A percentile compares a stretch with the other conserved stretches of the same genome.
phyloP scores from a whole-genome alignment of 1,284 basidiomycete species.

The Calocybe gambosa region DNA sequence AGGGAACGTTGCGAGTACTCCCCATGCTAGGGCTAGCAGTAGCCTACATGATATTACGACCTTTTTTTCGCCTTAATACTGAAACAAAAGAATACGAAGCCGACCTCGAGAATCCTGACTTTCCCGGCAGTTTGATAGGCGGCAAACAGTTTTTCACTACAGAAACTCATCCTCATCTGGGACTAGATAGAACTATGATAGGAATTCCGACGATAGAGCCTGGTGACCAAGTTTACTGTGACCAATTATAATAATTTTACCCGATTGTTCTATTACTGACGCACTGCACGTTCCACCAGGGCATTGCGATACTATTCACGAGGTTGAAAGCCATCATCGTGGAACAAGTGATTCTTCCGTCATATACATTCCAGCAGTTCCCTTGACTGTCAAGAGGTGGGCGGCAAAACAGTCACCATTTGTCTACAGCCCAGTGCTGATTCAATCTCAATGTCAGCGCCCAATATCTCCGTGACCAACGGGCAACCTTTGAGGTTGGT shows the following conservation, averaged over 20 bases:
- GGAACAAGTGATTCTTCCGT: conserved; percentile 67
- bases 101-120: conserved; percentile 50
- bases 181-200: conserved; percentile 46
- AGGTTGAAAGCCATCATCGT: conserved; percentile 59
- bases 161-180: conserved; percentile 65
- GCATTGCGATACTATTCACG: conserved; percentile 66
- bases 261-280: neutral
- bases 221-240: conserved; percentile 75
- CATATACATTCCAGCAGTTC: conserved; percentile 75
- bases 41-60: conserved; percentile 70
- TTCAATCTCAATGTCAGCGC: conserved; percentile 31
- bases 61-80: conserved; percentile 55
- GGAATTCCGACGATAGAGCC: conserved; percentile 53
- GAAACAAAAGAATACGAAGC: conserved; percentile 53
- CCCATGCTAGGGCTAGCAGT: conserved; percentile 27
- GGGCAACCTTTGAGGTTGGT: conserved; percentile 46
- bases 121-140: conserved; percentile 58
- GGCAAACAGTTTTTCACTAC: conserved; percentile 62
- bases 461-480: conserved; percentile 58
- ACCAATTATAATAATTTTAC: conserved; percentile 12
- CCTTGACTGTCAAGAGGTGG: conserved; percentile 61
- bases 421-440: neutral
- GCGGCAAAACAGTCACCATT: conserved; percentile 10
- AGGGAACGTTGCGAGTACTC: conserved; percentile 45
- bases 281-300: conserved; percentile 21